A percentile compares a stretch with the other conserved stretches of the same genome.
Conservation (phyloP, 2,329 filamentous ascomycete genomes). For the Aspergillus pseudoviridinutans region DNA sequence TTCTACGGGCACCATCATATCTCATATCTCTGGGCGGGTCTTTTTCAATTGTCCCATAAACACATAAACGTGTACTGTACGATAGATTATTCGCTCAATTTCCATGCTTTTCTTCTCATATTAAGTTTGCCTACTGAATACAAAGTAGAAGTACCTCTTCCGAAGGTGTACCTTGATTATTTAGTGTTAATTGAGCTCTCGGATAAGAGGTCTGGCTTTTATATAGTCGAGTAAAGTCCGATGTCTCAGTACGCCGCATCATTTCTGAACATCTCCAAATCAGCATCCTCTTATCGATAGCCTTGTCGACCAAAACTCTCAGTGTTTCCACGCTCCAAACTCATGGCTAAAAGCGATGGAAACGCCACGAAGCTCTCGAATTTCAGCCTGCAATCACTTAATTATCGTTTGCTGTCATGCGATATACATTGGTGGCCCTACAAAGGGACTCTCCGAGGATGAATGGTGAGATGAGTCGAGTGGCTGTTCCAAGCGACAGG, state of each 20-base stretch:
- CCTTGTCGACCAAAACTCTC: not conserved
- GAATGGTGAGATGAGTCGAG: conserved; percentile 50
- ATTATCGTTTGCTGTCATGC: conserved; percentile 82
- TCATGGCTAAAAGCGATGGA: not conserved
- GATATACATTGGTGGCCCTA: conserved; percentile 63
- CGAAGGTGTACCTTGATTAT: not conserved
- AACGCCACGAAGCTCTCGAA: not conserved
- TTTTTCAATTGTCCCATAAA: not conserved
- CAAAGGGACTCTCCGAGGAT: conserved; percentile 50
- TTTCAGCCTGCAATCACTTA: conserved; percentile 47
- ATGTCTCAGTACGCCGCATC: not conserved
- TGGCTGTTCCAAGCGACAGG: not conserved
- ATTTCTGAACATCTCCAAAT: not conserved
- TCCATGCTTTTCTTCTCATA: not conserved
- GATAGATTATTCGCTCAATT: not conserved
- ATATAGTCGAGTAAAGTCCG: too few species aligned
- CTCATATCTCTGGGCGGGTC: not conserved
- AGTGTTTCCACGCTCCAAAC: not conserved
- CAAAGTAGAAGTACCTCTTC: not conserved
- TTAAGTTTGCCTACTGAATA: not conserved
- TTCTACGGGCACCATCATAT: not conserved
- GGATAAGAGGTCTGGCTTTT: too few species aligned
- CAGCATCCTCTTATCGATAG: not conserved
- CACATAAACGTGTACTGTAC: not conserved
- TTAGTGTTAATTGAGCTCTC: not conserved